Evolutionary conservation across 2,329 filamentous ascomycete genomes (phyloP).

Genomic region (Aureobasidium zeae): DNA sequence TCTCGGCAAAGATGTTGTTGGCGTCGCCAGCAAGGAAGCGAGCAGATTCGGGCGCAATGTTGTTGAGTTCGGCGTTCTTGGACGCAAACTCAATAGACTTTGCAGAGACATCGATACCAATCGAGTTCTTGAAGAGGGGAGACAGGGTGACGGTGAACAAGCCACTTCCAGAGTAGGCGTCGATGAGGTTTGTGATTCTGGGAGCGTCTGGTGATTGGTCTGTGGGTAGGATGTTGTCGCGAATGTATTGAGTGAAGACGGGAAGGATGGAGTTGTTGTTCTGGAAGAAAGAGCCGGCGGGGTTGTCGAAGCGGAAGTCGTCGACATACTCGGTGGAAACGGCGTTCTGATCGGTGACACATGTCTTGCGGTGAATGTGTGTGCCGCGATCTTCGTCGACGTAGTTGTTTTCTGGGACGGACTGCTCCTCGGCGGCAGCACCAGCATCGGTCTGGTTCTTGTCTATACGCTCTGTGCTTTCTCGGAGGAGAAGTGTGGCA

Average conservation of each 20-base stretch:
- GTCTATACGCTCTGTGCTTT: constrained; percentile 63
- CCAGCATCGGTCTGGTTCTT: constrained; percentile 33
- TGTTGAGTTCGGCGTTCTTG: constrained; percentile 69
- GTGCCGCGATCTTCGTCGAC: constrained; percentile 48
- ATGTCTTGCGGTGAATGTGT: constrained; percentile 72
- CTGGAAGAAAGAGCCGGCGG: constrained; percentile 93
- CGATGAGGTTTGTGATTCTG: constrained; percentile 76
- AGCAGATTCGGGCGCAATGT: constrained; percentile 57
- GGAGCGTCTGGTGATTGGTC: constrained; percentile 25
- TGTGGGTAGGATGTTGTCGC: constrained; percentile 59
- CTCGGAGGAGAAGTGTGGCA: constrained; percentile 79
- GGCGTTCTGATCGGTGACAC: constrained; percentile 76
- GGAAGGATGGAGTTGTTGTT: constrained; percentile 98
- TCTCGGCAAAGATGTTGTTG: constrained; percentile 61
- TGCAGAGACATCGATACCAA: constrained; percentile 82
- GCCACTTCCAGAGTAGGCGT: constrained; percentile 94
- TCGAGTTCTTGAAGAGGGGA: constrained; percentile 64
- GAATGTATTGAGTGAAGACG: constrained; percentile 77
- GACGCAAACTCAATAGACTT: constrained; percentile 70
- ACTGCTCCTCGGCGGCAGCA: constrained; percentile 21
- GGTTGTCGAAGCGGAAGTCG: constrained; percentile 77
- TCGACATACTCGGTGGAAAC: constrained; percentile 82
- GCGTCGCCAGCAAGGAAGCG: constrained; percentile 87
- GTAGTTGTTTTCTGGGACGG: constrained; percentile 34
- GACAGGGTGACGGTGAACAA: constrained; percentile 95